Conservation (phyloP, 2,329 filamentous ascomycete species). For the Alternaria rosae region DNA sequence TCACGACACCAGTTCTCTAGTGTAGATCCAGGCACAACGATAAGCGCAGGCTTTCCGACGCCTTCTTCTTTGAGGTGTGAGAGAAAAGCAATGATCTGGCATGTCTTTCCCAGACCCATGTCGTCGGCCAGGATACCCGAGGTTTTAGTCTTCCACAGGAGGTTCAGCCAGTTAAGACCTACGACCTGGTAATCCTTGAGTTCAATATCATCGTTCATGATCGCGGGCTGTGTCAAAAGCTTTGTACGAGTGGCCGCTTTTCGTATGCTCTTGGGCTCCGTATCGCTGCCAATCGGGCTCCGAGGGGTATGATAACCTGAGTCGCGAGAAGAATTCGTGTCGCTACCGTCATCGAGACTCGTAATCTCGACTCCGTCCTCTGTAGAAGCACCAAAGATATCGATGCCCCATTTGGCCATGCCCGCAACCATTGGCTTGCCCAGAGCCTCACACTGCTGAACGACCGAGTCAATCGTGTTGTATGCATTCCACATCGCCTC, state of each 20-base stretch:
- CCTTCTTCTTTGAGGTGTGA: constrained; percentile 78
- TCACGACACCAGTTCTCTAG: constrained; percentile 96
- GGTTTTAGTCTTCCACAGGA: constrained; percentile 79
- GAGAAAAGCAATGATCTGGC: constrained; percentile 91
- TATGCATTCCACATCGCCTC: constrained; percentile 80
- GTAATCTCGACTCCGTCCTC: constrained; percentile 68
- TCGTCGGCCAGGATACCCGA: constrained; percentile 96
- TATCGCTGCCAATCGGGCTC: constrained; percentile 50
- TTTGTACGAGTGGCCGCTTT: constrained; percentile 44
- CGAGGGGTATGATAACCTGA: constrained; percentile 72
- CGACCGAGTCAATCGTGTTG: constrained; percentile 82
- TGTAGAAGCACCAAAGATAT: constrained; percentile 67
- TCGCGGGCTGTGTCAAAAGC: constrained; percentile 72
- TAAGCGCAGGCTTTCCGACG: constrained; percentile 75
- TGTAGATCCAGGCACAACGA: constrained; percentile 92
- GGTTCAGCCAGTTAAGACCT: constrained; percentile 90
- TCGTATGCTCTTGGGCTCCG: constrained; percentile 57
- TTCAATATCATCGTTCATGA: constrained; percentile 77
- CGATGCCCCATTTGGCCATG: constrained; percentile 73
- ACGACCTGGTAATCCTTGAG: constrained; percentile 96
- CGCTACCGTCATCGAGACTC: constrained; percentile 57
- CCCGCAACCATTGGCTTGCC: constrained; percentile 71
- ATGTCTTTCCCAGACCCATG: constrained; percentile 95
- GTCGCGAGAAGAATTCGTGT: constrained; percentile 60
- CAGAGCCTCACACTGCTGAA: constrained; percentile 75